Evolutionary conservation across 371 early-diverging fungal genomes (phyloP), one percentile per base, ranked within the genome.

Genomic region (Rhizomucor pusillus): DNA sequence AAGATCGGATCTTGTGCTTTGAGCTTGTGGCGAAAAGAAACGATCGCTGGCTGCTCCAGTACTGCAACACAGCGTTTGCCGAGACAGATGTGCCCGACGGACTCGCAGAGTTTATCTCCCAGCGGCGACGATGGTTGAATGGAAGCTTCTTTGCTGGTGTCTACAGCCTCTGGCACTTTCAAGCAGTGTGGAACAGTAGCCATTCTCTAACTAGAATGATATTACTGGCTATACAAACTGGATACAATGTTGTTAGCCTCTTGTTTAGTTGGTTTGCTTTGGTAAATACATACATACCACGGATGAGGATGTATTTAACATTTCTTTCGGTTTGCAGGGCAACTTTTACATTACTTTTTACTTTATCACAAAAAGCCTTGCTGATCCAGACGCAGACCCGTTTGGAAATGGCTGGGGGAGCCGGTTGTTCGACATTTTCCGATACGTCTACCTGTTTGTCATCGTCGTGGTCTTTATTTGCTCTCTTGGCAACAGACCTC

Each of bases 61-160:
- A 82, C 52, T 84, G 84, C 22, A 70, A 78, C 48, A 75, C 77
- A 6, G 83, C 93, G 5, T 83, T 81, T 52, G 92, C 90, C 48
- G 91, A 90, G 54, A 94, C 94, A 1, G 94, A 94, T 70, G 90
- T 89, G 5, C 94, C 94, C 4, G 80, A 80, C 52, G 73, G 73
- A 7, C 67, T 91, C 7, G 84, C 90, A 1, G 94, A 94, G 59
- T 89, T 92, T 54, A 87, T 94, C 20, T 86, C 89, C 0, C 94
- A 94, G 64, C 79, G 94, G 54, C 84, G 94, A 55, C 82, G 94
- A 41, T 94, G 94, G 94, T 69, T 92, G 39, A 94, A 94, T 75
- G 94, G 94, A 0, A 84, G 86, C 3, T 89, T 90, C 73, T 88
- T 88, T 63, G 81, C 85, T 5, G 79, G 77, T 5, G 75, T 86